Base-by-base conservation (phyloP, 345 rosid genomes). In the Arabidopsis arenosa region DNA sequence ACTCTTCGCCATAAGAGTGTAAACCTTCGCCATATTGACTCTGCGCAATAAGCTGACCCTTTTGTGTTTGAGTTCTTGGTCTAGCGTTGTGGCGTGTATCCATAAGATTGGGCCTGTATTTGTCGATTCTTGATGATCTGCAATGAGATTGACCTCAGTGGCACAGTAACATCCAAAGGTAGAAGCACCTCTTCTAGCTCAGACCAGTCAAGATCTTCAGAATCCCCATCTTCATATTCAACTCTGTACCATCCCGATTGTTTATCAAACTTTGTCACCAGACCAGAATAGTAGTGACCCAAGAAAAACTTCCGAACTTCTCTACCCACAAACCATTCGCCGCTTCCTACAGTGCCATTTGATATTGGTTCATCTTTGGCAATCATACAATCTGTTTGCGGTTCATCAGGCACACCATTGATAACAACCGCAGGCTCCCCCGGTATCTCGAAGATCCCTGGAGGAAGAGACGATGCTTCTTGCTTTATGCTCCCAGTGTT, bases 261-360 rank as follows among this genome's bases (percentile, higher is more conserved):
- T 79, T 82, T 86, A 79, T 94, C 95, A 63, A 84, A 91, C 82
- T 79, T 83, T 14, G 47, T 71, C 63, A 94, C 93, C 0, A 49
- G 80, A 4, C 98, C 97, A 4, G 73, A 41, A 75, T 83, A 90
- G 75, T 83, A 83, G 7, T 23, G 55, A 5, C 76, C 85, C 44
- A 75, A 85, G 64, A 92, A 92, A 78, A 83, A 64, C 68, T 90
- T 94, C 51, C 37, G 74, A 41, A 91, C 95, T 76, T 86, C 80
- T 78, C 98, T 87, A 56, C 96, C 98, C 79, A 83, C 90, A 66
- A 94, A 63, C 97, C 98, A 92, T 66, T 84, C 88, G n/a, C 97
- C 96, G 1, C 84, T 84, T 61, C 84, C 86, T 39, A 77, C 32
- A 53, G 70, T 75, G 63, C 63, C 79, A 26, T 66, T 72, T 5